Evolutionary conservation across 306 rosid genomes (phyloP).

Genomic region (Chamaecrista fasciculata): DNA sequence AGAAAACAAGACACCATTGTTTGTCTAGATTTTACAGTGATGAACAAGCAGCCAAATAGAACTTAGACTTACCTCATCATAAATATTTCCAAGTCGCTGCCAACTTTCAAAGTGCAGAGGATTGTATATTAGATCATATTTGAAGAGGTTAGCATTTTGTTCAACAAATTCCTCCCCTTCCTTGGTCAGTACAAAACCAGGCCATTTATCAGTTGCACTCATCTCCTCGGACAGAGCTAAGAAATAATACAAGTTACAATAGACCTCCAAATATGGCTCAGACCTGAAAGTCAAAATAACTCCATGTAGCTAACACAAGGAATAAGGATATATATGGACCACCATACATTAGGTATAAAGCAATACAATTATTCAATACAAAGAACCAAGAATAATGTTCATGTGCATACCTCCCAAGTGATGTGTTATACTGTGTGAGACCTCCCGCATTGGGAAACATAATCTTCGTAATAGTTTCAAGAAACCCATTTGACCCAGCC

Average conservation of each 20-base stretch:
- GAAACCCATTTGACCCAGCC: conserved; percentile 90
- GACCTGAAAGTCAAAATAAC: conserved; percentile 63
- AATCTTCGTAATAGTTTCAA: conserved; percentile 68
- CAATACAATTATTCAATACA: background rate
- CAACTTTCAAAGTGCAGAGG: conserved; percentile 93
- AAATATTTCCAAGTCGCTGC: conserved; percentile 89
- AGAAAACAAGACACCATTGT: conserved; percentile 19
- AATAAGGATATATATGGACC: conserved; percentile 23
- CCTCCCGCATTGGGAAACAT: conserved; percentile 73
- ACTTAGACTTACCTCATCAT: conserved; percentile 67
- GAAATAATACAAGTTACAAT: conserved; percentile 83
- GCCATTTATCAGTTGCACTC: conserved; percentile 97
- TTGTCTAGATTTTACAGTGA: conserved; percentile 16
- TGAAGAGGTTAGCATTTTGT: conserved; percentile 87
- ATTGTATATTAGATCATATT: conserved; percentile 81
- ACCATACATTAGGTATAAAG: background rate
- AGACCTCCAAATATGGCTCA: conserved; percentile 87
- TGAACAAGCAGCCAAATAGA: conserved; percentile 30
- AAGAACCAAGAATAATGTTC: conserved; percentile 10
- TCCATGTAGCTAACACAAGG: conserved; percentile 27
- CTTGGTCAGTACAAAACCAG: conserved; percentile 93
- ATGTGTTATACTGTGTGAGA: conserved; percentile 60
- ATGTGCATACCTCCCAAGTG: conserved; percentile 60
- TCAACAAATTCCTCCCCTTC: conserved; percentile 98
- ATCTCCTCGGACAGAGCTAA: conserved; percentile 93